These are phyloP conservation scores for Penicillium sclerotigenum DNA, from an alignment of 2,329 filamentous ascomycete genomes.

Conservation along the genomic window DNA sequence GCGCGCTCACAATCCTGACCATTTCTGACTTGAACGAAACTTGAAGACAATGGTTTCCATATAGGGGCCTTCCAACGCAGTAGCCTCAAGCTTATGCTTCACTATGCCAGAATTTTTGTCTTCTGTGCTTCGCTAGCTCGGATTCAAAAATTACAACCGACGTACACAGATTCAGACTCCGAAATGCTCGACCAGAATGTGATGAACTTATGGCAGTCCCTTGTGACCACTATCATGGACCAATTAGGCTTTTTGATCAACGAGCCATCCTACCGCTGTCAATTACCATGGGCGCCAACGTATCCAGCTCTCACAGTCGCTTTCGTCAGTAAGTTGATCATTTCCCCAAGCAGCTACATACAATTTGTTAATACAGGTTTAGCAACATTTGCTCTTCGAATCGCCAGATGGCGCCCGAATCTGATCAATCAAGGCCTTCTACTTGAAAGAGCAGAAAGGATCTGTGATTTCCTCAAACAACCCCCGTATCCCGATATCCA, in stretches of 20 bases:
- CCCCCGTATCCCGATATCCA: conserved; percentile 40
- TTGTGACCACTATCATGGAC: conserved; percentile 34
- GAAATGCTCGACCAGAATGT: conserved; percentile 25
- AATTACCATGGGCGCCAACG: conserved; percentile 35
- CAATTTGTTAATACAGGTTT: conserved; percentile 7
- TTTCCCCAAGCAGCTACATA: not conserved
- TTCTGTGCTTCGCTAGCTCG: conserved; percentile 33
- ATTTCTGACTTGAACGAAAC: not conserved
- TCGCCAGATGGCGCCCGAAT: conserved; percentile 35
- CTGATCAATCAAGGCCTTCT: conserved; percentile 32
- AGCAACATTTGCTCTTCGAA: conserved; percentile 36
- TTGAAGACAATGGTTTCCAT: conserved; percentile 36
- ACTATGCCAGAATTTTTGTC: conserved; percentile 35
- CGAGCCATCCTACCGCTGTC: conserved; percentile 34
- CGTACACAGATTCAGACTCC: conserved; percentile 15
- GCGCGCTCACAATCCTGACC: not conserved
- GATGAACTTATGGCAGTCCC: conserved; percentile 30
- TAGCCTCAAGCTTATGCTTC: conserved; percentile 34
- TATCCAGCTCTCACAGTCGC: conserved; percentile 36
- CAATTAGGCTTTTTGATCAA: conserved; percentile 33
- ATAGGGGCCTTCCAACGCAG: conserved; percentile 37
- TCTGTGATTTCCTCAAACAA: conserved; percentile 36
- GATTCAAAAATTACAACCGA: conserved; percentile 34
- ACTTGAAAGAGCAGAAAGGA: conserved; percentile 31
- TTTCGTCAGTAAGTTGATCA: conserved; percentile 34